Evolutionary conservation across 805 yeast species (phyloP).

Genomic region (Metschnikowia corniflorae): DNA sequence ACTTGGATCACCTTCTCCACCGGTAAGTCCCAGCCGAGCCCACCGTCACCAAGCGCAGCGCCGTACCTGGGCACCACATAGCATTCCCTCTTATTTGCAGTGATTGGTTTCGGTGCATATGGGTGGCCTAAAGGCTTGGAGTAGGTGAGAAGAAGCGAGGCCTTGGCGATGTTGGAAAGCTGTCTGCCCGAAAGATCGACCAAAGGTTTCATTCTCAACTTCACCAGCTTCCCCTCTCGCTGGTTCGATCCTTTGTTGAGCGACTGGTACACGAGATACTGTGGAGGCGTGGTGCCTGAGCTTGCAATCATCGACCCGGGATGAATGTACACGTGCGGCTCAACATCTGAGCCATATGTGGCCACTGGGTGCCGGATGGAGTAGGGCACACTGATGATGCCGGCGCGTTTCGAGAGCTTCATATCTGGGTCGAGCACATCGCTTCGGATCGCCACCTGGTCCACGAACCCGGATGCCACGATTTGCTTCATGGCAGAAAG

Average conservation of each 20-base stretch:
- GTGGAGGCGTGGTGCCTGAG: constrained; percentile 71
- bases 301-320: constrained; percentile 64
- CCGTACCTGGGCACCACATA: constrained; percentile 92
- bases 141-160: constrained; percentile 69
- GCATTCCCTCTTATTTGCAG: constrained; percentile 71
- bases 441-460: constrained; percentile 82
- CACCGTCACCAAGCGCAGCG: constrained; percentile 76
- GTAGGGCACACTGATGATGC: constrained; percentile 62
- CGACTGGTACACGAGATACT: constrained; percentile 69
- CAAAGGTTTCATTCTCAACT: constrained; percentile 67
- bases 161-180: constrained; percentile 71
- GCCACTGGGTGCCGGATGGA: constrained; percentile 49
- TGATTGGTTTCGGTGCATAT: constrained; percentile 69
- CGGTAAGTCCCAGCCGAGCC: constrained; percentile 84
- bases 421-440: constrained; percentile 67
- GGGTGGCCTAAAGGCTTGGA: constrained; percentile 93
- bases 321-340: constrained; percentile 71
- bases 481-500: constrained; percentile 82
- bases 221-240: constrained; percentile 36
- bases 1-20: constrained; percentile 75
- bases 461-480: constrained; percentile 88
- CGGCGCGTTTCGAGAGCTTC: constrained; percentile 53
- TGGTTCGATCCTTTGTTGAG: constrained; percentile 54
- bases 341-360: constrained; percentile 34
- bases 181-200: constrained; percentile 75